Conservation (phyloP, 805 yeast species). For the Saccharomyces paradoxus region DNA sequence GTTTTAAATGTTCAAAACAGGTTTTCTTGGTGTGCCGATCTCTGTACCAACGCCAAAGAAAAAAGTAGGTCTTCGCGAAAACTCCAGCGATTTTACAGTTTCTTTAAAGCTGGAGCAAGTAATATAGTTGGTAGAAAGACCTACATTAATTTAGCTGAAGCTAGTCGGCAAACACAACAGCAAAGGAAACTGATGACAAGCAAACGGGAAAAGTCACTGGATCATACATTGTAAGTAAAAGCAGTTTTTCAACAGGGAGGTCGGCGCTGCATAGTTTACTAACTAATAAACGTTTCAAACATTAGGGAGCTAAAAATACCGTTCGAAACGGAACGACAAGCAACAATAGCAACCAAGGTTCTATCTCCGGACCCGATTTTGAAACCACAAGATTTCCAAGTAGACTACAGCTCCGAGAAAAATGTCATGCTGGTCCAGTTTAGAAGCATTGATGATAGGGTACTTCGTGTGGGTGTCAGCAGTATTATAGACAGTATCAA, state of each 20-base stretch:
- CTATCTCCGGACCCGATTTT: slow-evolving; percentile 76
- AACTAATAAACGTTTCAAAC: neutral
- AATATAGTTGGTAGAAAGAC: neutral
- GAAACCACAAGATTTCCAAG: slow-evolving; percentile 55
- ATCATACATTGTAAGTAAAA: neutral
- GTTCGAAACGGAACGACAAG: slow-evolving; percentile 50
- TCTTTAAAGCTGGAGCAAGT: neutral
- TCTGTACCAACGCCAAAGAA: neutral
- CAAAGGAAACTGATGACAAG: neutral
- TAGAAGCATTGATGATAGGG: slow-evolving; percentile 60
- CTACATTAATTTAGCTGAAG: too few relatives aligned
- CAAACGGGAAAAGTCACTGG: neutral
- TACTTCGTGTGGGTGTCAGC: slow-evolving; percentile 77
- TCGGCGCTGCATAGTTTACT: neutral
- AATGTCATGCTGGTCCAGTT: slow-evolving; percentile 40
- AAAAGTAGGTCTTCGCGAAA: neutral
- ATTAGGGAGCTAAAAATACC: slow-evolving; percentile 49
- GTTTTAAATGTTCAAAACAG: neutral
- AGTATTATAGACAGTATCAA: slow-evolving; percentile 69
- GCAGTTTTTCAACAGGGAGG: neutral
- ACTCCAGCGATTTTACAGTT: neutral
- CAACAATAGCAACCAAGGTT: slow-evolving; percentile 52
- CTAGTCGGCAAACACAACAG: neutral
- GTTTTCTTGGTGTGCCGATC: neutral
- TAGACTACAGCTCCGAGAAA: slow-evolving; percentile 35